Base-by-base conservation (phyloP, 352 stramenopile genomes). In the Pythium plurisporium region DNA sequence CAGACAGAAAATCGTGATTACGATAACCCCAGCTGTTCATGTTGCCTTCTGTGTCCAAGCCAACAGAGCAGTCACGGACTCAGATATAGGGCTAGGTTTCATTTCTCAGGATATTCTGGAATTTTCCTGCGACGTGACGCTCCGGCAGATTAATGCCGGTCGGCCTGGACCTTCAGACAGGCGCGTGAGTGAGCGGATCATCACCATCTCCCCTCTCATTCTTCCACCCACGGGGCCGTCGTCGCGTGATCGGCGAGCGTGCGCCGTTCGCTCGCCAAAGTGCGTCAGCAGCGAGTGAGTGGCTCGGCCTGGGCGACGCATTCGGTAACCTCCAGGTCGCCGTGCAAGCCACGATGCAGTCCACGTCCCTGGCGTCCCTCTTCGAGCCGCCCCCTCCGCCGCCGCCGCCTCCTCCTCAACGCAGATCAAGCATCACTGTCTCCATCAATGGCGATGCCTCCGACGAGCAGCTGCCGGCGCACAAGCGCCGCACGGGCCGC, bases 401-500 rank as follows among this genome's bases (percentile, higher is more conserved):
- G 8, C 25, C 25, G 44, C 44, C 44, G 45, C 45, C 45, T n/a
- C 25, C 29, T n/a, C n/a, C n/a, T n/a, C n/a, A n/a, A n/a, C n/a
- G n/a, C n/a, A n/a, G n/a, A n/a, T n/a, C n/a, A n/a, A 44, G 37
- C n/a, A 12, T 44, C 37, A 44, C 23, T 11, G 20, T 20, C 22
- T 1, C 40, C 31, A 25, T 33, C 17, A 44, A 44, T 27, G 36
- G 8, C 10, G 22, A 43, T 23, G 25, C n/a, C 23, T 33, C 37
- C 30, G 75, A 85, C 42, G 71, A 80, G 23, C 59, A 68, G 48
- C 55, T 90, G 44, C 82, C 82, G 4, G 67, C 78, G 17, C 76
- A 89, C 54, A 74, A 87, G 70, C 80, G 80, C 42, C 80, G 80
- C 45, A 74, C 66, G 15, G 83, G 83, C 1, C 83, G 81, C 45